A percentile compares a stretch with the other conserved stretches of the same genome.
These are phyloP conservation scores for Metschnikowia kofuensis DNA, from an alignment of 805 yeast species.

Conservation along the genomic window DNA sequence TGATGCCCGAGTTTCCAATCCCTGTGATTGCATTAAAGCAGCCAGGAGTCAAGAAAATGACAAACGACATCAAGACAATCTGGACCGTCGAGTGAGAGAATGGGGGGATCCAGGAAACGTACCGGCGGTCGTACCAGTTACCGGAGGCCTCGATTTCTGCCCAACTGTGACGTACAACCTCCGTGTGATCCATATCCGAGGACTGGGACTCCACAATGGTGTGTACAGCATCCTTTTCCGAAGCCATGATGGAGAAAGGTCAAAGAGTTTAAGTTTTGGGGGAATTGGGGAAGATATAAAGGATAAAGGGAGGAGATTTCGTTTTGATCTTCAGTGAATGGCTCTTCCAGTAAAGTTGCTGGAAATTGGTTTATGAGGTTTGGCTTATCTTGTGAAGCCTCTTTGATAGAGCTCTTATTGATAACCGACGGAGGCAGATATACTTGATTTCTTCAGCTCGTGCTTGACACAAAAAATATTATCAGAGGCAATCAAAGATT, in stretches of 20 bases:
- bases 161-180: slow-evolving; percentile 14
- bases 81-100: slow-evolving; percentile 42
- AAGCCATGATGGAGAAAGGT: background rate
- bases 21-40: slow-evolving; percentile 52
- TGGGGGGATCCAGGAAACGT: slow-evolving; percentile 27
- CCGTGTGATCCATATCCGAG: slow-evolving; percentile 6
- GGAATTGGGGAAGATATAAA: no score
- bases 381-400: no score
- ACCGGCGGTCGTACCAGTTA: slow-evolving; percentile 39
- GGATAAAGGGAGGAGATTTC: no score
- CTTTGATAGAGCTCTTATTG: no score
- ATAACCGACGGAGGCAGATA: no score
- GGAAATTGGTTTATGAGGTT: no score
- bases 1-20: slow-evolving; percentile 47
- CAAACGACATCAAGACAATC: slow-evolving; percentile 45
- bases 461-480: no score
- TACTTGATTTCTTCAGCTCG: no score
- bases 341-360: no score
- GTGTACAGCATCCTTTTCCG: slow-evolving; percentile 8
- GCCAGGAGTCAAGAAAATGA: slow-evolving; percentile 50
- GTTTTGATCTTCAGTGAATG: no score
- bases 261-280: no score
- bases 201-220: slow-evolving; percentile 10
- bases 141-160: slow-evolving; percentile 33
- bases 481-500: no score